These are phyloP conservation scores for Vitis hybrid DNA, from an alignment of 177 flowering plant genomes.

Conservation along the genomic window DNA sequence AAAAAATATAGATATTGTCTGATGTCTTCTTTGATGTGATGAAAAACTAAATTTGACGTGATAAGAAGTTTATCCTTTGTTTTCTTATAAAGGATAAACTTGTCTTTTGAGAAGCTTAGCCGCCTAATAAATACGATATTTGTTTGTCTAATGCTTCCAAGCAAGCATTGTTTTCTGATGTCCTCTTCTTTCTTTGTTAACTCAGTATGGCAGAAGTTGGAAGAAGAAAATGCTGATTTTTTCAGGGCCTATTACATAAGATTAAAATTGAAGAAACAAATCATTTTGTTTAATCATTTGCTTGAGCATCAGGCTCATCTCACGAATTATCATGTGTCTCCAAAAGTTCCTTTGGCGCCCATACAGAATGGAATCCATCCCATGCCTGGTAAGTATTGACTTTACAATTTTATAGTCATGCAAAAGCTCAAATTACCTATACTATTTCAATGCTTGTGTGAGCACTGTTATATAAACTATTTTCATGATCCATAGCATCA, in stretches of 20 bases:
- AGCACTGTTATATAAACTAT: not conserved
- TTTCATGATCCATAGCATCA: not conserved
- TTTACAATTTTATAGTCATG: slow-evolving; percentile 1
- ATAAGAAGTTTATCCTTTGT: not conserved
- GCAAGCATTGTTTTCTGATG: slow-evolving; percentile 1
- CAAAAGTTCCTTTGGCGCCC: slow-evolving; percentile 81
- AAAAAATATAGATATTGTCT: no score
- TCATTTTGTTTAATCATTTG: slow-evolving; percentile 80
- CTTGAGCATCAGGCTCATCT: slow-evolving; percentile 89
- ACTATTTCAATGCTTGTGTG: not conserved
- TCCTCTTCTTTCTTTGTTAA: slow-evolving; percentile 11
- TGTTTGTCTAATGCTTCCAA: not conserved
- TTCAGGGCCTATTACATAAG: slow-evolving; percentile 94
- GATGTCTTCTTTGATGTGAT: no score
- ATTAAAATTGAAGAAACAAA: slow-evolving; percentile 91
- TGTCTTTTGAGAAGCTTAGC: not conserved
- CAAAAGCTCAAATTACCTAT: not conserved
- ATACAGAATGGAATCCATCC: slow-evolving; percentile 89
- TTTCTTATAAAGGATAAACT: not conserved
- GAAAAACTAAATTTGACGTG: not conserved
- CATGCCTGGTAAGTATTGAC: slow-evolving; percentile 77
- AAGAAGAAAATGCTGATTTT: slow-evolving; percentile 97
- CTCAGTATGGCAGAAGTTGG: slow-evolving; percentile 97
- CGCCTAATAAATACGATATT: not conserved
- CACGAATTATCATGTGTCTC: slow-evolving; percentile 66